These are phyloP conservation scores for Yarrowia sp. DNA, from an alignment of 805 yeast species.

Conservation along the genomic window DNA sequence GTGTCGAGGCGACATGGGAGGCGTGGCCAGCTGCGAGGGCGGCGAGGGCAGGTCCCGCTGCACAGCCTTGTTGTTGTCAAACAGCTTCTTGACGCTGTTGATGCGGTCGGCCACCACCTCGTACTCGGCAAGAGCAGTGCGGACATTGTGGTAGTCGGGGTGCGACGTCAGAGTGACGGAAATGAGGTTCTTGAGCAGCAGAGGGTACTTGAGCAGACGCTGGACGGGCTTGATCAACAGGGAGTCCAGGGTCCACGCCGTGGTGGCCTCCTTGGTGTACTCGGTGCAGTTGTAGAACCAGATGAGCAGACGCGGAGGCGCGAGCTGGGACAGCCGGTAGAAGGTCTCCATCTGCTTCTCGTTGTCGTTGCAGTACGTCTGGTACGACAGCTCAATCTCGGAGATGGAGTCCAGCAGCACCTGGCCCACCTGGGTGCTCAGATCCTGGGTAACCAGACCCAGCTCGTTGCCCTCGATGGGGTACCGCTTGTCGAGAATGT, in stretches of 20 bases:
- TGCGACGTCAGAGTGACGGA: conserved; percentile 40
- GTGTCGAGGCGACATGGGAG: conserved; percentile 14
- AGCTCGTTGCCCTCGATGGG: conserved; percentile 30
- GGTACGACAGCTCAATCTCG: conserved; percentile 39
- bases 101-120: conserved; percentile 32
- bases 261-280: conserved; percentile 36
- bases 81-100: conserved; percentile 28
- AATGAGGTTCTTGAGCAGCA: conserved; percentile 39
- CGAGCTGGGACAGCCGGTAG: conserved; percentile 31
- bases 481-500: conserved; percentile 34
- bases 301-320: conserved; percentile 33
- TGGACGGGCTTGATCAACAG: conserved; percentile 48
- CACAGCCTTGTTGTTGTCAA: conserved; percentile 26
- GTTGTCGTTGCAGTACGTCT: conserved; percentile 38
- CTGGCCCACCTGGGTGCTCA: conserved; percentile 37
- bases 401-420: conserved; percentile 36
- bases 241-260: conserved; percentile 45
- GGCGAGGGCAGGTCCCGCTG: conserved; percentile 2
- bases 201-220: conserved; percentile 45
- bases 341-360: conserved; percentile 37
- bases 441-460: conserved; percentile 30
- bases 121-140: conserved; percentile 31
- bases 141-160: conserved; percentile 46
- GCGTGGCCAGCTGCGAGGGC: conserved; percentile 1
- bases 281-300: conserved; percentile 41